Evolutionary conservation across 2,329 filamentous ascomycete genomes (phyloP), one percentile per base, ranked within the genome.

Genomic region (Neoscytalidium dimidiatum): DNA sequence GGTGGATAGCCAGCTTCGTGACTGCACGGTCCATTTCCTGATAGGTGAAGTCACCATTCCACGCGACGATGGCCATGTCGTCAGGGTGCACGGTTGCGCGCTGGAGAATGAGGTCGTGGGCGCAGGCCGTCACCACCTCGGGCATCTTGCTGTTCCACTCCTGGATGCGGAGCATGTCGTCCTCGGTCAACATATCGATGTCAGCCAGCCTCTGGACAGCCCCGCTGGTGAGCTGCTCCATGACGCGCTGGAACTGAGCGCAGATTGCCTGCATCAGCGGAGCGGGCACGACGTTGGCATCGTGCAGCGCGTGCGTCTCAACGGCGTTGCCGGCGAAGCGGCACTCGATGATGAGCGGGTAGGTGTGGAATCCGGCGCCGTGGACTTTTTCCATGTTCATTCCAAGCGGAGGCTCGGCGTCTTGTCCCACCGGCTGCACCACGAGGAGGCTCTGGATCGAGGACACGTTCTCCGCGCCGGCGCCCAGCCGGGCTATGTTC

Each of bases 361-460:
- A 41, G 7, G 38, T 41, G 6, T 41, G 38, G 38, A 41, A 41
- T 41, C 38, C 38, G 38, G 38, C 38, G 38, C 38, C 38, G 38
- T 41, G 38, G 38, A 41, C 38, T 17, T 41, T 41, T 41, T 41
- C 8, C 8, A 41, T 41, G 4, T 11, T 41, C 38, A 41, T 14
- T 41, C 38, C 38, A 17, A 41, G 38, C 38, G 38, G 38, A 17
- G 6, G 38, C n/a, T 41, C 38, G 38, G 38, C 14, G 38, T 41
- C 38, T 41, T 41, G 38, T 3, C 13, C 38, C n/a, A 19, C 38
- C 2, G 70, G 69, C 48, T 86, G 84, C 26, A 86, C 78, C 0
- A 86, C 82, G 2, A 86, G 71, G 3, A 83, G 81, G 0, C 81
- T 84, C 2, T 80, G 78, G 41, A 85, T 76, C 67, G 85, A 82